These are phyloP conservation scores for Fraxinus cuspidata DNA, from an alignment of 257 asterid genomes.

Conservation along the genomic window DNA sequence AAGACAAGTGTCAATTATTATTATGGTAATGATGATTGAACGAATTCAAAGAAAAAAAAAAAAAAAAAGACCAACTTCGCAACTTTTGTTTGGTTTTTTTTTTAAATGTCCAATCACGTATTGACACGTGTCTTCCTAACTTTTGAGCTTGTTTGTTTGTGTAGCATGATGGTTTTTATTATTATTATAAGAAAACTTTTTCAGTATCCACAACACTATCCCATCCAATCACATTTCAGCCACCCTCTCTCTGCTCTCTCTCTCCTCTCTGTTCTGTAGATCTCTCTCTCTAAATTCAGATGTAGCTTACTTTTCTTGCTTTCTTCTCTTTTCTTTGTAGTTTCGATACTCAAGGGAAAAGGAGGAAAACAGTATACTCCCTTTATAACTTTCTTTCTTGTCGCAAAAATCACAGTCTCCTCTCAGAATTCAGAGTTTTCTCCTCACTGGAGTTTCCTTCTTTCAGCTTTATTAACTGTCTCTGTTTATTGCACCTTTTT, in stretches of 20 bases:
- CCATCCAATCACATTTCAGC: constrained; percentile 66
- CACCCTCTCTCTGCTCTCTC: neutral
- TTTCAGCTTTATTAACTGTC: constrained; percentile 37
- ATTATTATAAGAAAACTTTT: constrained; percentile 40
- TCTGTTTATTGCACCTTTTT: constrained; percentile 23
- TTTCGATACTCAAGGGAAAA: constrained; percentile 39
- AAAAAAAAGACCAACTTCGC: no score
- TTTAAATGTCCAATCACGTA: no score
- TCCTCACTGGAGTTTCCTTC: constrained; percentile 37
- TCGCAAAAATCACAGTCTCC: constrained; percentile 31
- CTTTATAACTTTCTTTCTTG: constrained; percentile 42
- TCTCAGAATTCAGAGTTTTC: constrained; percentile 38
- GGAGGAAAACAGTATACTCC: constrained; percentile 42
- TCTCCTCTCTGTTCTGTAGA: constrained; percentile 32
- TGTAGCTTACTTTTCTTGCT: constrained; percentile 49
- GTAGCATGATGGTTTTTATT: no score
- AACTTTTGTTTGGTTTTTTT: no score
- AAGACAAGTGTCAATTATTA: constrained; percentile 35
- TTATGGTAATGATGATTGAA: no score
- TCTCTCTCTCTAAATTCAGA: constrained; percentile 39
- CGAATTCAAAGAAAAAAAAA: no score
- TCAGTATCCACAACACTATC: constrained; percentile 69
- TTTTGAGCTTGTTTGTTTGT: no score
- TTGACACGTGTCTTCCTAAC: no score
- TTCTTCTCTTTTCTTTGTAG: constrained; percentile 40